A percentile compares a stretch with the other conserved stretches of the same genome.
Evolutionary conservation across 2,329 filamentous ascomycete species (phyloP).

Genomic region (Zymoseptoria crescenta): DNA sequence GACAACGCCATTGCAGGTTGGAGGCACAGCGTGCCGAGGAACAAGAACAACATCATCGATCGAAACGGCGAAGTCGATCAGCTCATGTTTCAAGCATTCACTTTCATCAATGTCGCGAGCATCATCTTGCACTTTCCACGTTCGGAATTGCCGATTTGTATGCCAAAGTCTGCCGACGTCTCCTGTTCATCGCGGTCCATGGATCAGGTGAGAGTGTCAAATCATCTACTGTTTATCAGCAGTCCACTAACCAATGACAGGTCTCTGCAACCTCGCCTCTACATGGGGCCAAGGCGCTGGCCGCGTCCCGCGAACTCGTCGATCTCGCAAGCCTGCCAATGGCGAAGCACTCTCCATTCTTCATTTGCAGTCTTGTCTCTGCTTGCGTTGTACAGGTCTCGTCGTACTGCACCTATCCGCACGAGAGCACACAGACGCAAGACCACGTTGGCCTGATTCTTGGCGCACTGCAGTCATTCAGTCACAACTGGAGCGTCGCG

Average conservation of each 20-base stretch:
- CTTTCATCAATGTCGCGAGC: conserved; percentile 58
- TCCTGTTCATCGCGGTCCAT: conserved; percentile 39
- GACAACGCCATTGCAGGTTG: conserved; percentile 63
- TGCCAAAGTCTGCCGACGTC: conserved; percentile 44
- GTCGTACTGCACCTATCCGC: conserved; percentile 56
- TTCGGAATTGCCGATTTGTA: conserved; percentile 60
- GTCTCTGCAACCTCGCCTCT: conserved; percentile 45
- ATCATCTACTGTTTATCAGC: background rate
- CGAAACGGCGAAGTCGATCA: conserved; percentile 70
- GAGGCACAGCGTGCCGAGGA: conserved; percentile 67
- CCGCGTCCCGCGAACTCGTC: conserved; percentile 69
- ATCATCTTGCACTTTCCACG: conserved; percentile 75
- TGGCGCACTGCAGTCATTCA: conserved; percentile 62
- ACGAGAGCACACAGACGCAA: conserved; percentile 64
- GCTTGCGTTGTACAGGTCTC: conserved; percentile 75
- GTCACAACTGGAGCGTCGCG: conserved; percentile 65
- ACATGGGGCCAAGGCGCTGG: conserved; percentile 71
- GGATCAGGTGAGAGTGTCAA: conserved; percentile 21
- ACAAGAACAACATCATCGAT: conserved; percentile 62
- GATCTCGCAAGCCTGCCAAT: conserved; percentile 67
- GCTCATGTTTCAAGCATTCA: conserved; percentile 84
- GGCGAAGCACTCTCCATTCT: conserved; percentile 71
- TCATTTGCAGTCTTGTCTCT: conserved; percentile 71
- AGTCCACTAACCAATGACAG: background rate
- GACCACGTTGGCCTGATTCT: conserved; percentile 63